These are phyloP conservation scores for Lipomyces yamanashiensis DNA, from an alignment of 805 yeast species.

Conservation along the genomic window DNA sequence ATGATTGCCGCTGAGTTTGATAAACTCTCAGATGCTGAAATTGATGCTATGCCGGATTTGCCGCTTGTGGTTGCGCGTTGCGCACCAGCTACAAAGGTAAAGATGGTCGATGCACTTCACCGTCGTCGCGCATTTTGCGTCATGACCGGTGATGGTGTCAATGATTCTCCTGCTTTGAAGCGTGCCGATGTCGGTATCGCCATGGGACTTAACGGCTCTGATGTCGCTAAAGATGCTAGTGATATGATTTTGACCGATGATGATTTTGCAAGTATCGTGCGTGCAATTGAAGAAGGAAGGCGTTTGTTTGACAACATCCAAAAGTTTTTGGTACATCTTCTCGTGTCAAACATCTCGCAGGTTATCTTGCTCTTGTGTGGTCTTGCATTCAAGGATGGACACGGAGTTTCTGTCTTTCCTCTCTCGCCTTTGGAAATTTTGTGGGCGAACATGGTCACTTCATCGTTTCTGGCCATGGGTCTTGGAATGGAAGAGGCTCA, in stretches of 20 bases:
- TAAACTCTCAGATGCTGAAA: slow-evolving; percentile 59
- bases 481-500: slow-evolving; percentile 71
- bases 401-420: slow-evolving; percentile 78
- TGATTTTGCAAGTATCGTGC: slow-evolving; percentile 77
- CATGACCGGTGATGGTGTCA: slow-evolving; percentile 86
- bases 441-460: slow-evolving; percentile 78
- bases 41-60: slow-evolving; percentile 66
- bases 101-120: slow-evolving; percentile 78
- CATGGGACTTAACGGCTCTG: slow-evolving; percentile 81
- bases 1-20: slow-evolving; percentile 79
- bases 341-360: slow-evolving; percentile 76
- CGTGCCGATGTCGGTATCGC: slow-evolving; percentile 83
- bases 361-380: slow-evolving; percentile 73
- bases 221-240: slow-evolving; percentile 81
- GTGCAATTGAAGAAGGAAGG: slow-evolving; percentile 83
- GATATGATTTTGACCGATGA: slow-evolving; percentile 80
- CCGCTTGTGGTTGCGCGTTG: slow-evolving; percentile 83
- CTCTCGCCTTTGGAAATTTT: slow-evolving; percentile 78
- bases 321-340: slow-evolving; percentile 73
- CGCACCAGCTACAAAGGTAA: slow-evolving; percentile 80
- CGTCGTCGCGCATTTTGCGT: slow-evolving; percentile 69
- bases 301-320: slow-evolving; percentile 78
- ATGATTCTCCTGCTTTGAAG: slow-evolving; percentile 78
- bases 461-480: slow-evolving; percentile 86
- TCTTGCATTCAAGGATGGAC: slow-evolving; percentile 66